A percentile compares a stretch with the other conserved stretches of the same genome.
phyloP scores from a whole-genome alignment of 2,329 filamentous ascomycete genomes.

The Ceratocystis cacaofunesta region DNA sequence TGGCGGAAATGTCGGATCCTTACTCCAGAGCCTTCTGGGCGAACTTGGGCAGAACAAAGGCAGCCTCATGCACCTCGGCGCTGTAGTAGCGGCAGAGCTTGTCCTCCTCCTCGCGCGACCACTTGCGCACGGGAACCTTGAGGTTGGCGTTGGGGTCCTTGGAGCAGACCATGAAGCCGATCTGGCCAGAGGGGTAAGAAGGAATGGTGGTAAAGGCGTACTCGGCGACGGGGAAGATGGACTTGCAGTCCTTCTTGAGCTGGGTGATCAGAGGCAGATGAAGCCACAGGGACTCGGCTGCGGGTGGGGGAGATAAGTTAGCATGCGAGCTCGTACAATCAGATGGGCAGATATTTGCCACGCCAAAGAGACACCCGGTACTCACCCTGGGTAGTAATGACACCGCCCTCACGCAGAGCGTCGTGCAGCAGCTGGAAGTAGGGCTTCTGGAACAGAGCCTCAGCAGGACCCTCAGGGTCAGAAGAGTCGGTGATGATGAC shows the following conservation, averaged over 20 bases:
- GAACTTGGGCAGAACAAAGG: constrained; percentile 87
- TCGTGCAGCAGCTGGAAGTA: constrained; percentile 92
- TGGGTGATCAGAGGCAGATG: constrained; percentile 85
- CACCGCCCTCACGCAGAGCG: constrained; percentile 84
- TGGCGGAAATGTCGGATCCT: constrained; percentile 10
- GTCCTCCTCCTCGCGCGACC: constrained; percentile 77
- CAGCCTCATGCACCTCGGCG: constrained; percentile 86
- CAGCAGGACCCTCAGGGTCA: constrained; percentile 90
- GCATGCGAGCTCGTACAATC: not conserved
- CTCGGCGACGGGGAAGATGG: constrained; percentile 94
- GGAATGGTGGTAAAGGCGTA: constrained; percentile 99
- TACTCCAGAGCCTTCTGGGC: constrained; percentile 61
- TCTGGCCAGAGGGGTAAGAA: constrained; percentile 96
- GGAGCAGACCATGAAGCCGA: constrained; percentile 99
- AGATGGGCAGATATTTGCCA: not conserved
- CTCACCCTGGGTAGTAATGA: constrained; percentile 97
- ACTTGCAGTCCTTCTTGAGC: constrained; percentile 91
- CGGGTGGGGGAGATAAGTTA: constrained; percentile 12
- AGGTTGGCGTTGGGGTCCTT: constrained; percentile 80
- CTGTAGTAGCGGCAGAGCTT: constrained; percentile 95
- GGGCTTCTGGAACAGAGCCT: constrained; percentile 93
- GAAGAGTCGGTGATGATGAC: constrained; percentile 99
- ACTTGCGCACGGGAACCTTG: constrained; percentile 67
- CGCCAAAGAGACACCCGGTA: constrained; percentile 43
- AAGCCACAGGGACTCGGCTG: constrained; percentile 99